phyloP scores from a whole-genome alignment of 2,329 filamentous ascomycete genomes.

The Penicillium sp. region DNA sequence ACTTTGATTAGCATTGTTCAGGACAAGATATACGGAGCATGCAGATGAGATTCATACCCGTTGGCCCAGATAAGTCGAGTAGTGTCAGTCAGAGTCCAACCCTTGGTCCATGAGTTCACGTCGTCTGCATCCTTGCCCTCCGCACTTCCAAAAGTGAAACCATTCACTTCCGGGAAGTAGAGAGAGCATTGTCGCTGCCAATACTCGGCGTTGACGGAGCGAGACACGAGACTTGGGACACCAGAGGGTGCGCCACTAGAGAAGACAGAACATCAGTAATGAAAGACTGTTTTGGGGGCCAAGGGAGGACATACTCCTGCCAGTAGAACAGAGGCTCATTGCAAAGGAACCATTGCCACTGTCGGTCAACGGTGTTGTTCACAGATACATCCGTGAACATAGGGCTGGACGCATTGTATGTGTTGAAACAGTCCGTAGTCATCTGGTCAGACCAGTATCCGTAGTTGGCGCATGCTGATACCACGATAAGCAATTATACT shows the following conservation, averaged over 20 bases:
- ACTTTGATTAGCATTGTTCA: not conserved
- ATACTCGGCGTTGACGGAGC: slow-evolving; percentile 54
- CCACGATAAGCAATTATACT: not conserved
- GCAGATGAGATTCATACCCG: slow-evolving; percentile 36
- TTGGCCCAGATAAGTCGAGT: slow-evolving; percentile 61
- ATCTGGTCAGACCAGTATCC: slow-evolving; percentile 51
- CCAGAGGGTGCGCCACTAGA: slow-evolving; percentile 51
- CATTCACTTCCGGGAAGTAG: slow-evolving; percentile 56
- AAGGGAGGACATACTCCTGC: slow-evolving; percentile 47
- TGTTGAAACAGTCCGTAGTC: slow-evolving; percentile 56
- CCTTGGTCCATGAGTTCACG: slow-evolving; percentile 57
- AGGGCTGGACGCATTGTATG: slow-evolving; percentile 52
- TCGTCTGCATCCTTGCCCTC: slow-evolving; percentile 50
- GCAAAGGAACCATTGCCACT: slow-evolving; percentile 64
- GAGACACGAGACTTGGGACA: slow-evolving; percentile 53
- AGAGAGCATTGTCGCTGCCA: slow-evolving; percentile 58
- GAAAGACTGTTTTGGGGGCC: too few relatives aligned
- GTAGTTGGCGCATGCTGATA: slow-evolving; percentile 49
- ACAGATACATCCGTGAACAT: slow-evolving; percentile 54
- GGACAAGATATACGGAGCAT: not conserved
- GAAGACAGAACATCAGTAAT: slow-evolving; percentile 39
- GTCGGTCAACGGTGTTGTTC: slow-evolving; percentile 51
- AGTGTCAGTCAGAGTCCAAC: slow-evolving; percentile 56
- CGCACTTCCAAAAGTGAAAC: slow-evolving; percentile 53
- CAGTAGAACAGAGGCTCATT: slow-evolving; percentile 64